Conservation (phyloP, 164 flowering plant genomes). For the Aristolochia contorta region DNA sequence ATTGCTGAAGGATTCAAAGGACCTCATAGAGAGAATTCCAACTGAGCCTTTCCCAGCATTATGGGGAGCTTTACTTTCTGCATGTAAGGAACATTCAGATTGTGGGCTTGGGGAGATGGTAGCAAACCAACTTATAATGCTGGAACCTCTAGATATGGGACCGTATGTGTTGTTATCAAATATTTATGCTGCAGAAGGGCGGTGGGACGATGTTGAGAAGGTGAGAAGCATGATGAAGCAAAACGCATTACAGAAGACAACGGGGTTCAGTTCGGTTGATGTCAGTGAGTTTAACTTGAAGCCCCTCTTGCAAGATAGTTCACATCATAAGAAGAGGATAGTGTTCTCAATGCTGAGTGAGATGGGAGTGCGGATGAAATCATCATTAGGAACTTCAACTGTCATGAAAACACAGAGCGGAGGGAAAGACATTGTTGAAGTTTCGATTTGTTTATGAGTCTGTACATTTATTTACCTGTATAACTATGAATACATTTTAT, state of each 20-base stretch:
- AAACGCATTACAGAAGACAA: constrained; percentile 25
- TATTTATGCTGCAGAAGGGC: constrained; percentile 52
- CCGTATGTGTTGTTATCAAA: constrained; percentile 47
- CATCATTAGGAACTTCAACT: constrained; percentile 10
- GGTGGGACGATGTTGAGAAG: constrained; percentile 53
- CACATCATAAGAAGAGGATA: constrained; percentile 32
- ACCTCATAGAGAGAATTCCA: constrained; percentile 29
- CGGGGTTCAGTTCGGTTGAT: constrained; percentile 28
- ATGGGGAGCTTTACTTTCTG: constrained; percentile 46
- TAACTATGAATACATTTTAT: neutral
- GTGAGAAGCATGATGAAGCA: constrained; percentile 43
- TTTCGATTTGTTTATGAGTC: neutral
- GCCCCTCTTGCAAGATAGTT: constrained; percentile 11
- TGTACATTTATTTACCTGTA: neutral
- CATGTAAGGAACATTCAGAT: constrained; percentile 35
- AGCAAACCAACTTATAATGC: constrained; percentile 33
- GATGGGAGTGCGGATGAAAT: constrained; percentile 37
- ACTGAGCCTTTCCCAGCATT: constrained; percentile 34
- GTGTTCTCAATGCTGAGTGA: constrained; percentile 46
- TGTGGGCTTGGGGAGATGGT: constrained; percentile 37
- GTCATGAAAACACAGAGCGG: neutral
- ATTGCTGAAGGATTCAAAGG: constrained; percentile 35
- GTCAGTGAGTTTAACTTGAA: constrained; percentile 7
- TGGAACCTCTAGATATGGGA: constrained; percentile 40
- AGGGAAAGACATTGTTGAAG: too few relatives aligned